Evolutionary conservation across 2,329 filamentous ascomycete species (phyloP).

Genomic region (Graphilbum ipis-grandicollis): DNA sequence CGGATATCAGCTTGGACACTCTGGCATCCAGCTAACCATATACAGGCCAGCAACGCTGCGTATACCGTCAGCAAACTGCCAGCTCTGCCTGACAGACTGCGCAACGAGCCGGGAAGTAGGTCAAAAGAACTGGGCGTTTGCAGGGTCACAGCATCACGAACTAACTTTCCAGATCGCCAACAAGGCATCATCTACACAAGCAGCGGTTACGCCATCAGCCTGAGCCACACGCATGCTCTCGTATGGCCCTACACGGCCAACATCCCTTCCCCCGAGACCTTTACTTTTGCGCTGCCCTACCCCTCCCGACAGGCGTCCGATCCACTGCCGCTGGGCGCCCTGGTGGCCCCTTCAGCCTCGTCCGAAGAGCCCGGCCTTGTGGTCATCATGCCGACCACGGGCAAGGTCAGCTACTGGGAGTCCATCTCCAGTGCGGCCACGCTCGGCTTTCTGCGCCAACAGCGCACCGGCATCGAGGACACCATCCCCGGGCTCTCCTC

Average conservation of each 20-base stretch:
- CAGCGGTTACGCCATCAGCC: slow-evolving; percentile 57
- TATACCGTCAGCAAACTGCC: slow-evolving; percentile 77
- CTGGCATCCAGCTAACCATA: neutral
- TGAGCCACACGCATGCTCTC: slow-evolving; percentile 68
- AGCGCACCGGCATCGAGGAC: slow-evolving; percentile 63
- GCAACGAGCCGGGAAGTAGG: slow-evolving; percentile 48
- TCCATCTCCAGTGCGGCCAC: slow-evolving; percentile 80
- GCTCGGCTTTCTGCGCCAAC: slow-evolving; percentile 66
- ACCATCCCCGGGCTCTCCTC: slow-evolving; percentile 51
- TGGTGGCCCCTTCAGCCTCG: slow-evolving; percentile 64
- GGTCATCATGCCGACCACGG: slow-evolving; percentile 66
- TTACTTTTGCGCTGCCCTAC: slow-evolving; percentile 64
- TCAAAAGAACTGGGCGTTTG: slow-evolving; percentile 5
- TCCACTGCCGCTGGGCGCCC: slow-evolving; percentile 62
- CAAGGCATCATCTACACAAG: slow-evolving; percentile 48
- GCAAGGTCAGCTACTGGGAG: slow-evolving; percentile 88
- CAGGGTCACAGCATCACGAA: too few relatives aligned
- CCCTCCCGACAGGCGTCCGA: slow-evolving; percentile 48
- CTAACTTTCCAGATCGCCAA: slow-evolving; percentile 33
- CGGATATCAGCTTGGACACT: too few relatives aligned
- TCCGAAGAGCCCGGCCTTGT: slow-evolving; percentile 74
- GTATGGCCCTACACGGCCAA: slow-evolving; percentile 78
- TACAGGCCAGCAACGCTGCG: slow-evolving; percentile 63
- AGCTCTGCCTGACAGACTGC: slow-evolving; percentile 62
- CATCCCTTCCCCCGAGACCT: slow-evolving; percentile 54